These are phyloP conservation scores for Teratosphaeria destructans DNA, from an alignment of 2,329 filamentous ascomycete species.

Conservation along the genomic window DNA sequence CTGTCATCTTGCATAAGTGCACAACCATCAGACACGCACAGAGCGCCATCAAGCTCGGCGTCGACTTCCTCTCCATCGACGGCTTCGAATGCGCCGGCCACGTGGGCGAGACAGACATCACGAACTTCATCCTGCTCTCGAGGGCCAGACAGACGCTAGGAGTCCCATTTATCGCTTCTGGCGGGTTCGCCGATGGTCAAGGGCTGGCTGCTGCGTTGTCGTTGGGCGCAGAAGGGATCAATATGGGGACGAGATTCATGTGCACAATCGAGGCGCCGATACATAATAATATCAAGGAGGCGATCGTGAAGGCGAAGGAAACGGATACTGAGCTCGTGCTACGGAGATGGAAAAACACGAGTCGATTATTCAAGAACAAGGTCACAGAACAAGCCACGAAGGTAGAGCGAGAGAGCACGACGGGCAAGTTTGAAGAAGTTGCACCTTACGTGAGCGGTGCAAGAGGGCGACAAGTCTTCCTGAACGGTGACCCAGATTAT, in stretches of 20 bases:
- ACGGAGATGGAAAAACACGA: constrained; percentile 87
- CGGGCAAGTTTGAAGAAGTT: constrained; percentile 82
- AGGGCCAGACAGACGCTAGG: constrained; percentile 71
- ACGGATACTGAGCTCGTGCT: constrained; percentile 84
- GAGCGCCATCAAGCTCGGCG: constrained; percentile 84
- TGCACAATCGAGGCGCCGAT: constrained; percentile 88
- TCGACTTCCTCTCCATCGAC: constrained; percentile 94
- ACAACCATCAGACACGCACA: constrained; percentile 90
- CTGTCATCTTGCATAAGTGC: constrained; percentile 89
- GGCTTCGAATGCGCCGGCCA: constrained; percentile 95
- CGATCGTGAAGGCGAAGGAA: constrained; percentile 80
- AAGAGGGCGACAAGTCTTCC: constrained; percentile 80
- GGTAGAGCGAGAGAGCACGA: constrained; percentile 71
- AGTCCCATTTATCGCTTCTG: constrained; percentile 89
- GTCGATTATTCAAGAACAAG: constrained; percentile 80
- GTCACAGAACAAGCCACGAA: constrained; percentile 69
- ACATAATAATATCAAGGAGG: constrained; percentile 85
- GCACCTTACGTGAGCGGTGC: constrained; percentile 81
- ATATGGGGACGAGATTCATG: constrained; percentile 99
- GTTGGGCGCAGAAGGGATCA: constrained; percentile 85
- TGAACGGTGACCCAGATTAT: constrained; percentile 81
- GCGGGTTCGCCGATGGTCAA: constrained; percentile 89
- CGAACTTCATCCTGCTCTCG: constrained; percentile 79
- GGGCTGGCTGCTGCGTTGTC: constrained; percentile 84
- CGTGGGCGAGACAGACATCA: constrained; percentile 78